Base-by-base conservation (phyloP, 2,329 filamentous ascomycete species). In the Monosporascus ibericus region DNA sequence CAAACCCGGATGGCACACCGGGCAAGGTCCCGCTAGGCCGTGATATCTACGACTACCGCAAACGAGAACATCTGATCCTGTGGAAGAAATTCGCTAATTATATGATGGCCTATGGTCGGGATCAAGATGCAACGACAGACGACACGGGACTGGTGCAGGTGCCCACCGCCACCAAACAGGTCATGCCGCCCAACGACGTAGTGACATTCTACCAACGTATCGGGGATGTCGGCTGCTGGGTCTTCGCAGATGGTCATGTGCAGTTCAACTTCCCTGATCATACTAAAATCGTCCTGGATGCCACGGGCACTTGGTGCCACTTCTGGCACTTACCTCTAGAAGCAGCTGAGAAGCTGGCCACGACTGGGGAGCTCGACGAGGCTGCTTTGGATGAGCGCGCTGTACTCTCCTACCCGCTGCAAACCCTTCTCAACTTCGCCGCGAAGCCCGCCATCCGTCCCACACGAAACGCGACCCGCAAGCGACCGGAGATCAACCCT, bases 231-330 rank as follows among this genome's bases (percentile, higher is more conserved):
- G 87, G 88, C 17, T 87, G 88, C 69, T 92, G 88, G 88, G 84
- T 85, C 48, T 92, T 92, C 63, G 82, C 81, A 52, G 88, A 92
- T 65, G 89, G 89, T 2, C 87, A 89, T 62, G 78, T 92, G 59
- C 88, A 90, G 81, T 88, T 92, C 71, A 92, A 94, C 71, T 94
- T 94, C 68, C 88, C 89, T 2, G 89, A 94, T 60, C 89, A 94
- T 68, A 92, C 89, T 54, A 94, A 94, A 71, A 81, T 94, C 51
- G 86, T 92, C 14, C 73, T 94, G 25, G 88, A 90, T 53, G 74
- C 85, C 1, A 81, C 86, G 30, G 88, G 87, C n/a, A 82, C 79
- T 1, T 87, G 84, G 77, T 86, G 87, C 60, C 86, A 89, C 65
- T 90, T 91, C 65, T 88, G 88, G 72, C 86, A 89, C 63, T 80